Base-by-base conservation (phyloP, 2,329 filamentous ascomycete species). In the Aureobasidium sp. region DNA sequence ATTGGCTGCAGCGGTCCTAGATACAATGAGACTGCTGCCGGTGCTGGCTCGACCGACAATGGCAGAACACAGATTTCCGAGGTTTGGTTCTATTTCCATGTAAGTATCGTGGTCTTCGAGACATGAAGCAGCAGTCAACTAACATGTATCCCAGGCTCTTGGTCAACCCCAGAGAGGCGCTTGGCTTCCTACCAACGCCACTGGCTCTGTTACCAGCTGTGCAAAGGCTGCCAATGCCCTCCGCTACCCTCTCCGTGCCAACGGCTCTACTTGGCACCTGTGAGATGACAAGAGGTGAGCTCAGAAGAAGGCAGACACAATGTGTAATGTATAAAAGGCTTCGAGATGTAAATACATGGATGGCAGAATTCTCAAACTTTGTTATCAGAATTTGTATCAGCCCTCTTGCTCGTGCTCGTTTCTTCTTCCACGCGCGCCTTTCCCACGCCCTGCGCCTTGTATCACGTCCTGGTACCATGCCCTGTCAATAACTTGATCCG, bases 1-100 rank as follows among this genome's bases (percentile, higher is more conserved):
- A 69, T 88, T 61, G 85, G 84, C 5, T 88, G 85, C 75, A 75
- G 77, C 0, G 86, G 85, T 0, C 81, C 84, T 9, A 70, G 77
- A 25, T 88, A 80, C 72, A 88, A 87, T 70, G 75, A 80, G 65
- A 88, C 85, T 15, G 77, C 70, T 22, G 82, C 80, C 8, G 85
- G 86, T 1, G 77, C 73, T 64, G 80, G 66, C 53, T 68, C 78
- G 2, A 68, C 69, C 2, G 85, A 88, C 67, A 80, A 76, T 62
- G 85, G 86, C 1, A 74, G 75, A 65, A 87, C 84, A 1, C 76
- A 80, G 36, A 66, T 88, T 52, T 80, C 71, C 63, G 86, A 89
- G 77, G 77, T 86, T 14, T 88, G 85, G 84, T 88, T 88, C 69
- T 87, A 87, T 68, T 79, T 82, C 71, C 80, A 87, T 71, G 81